Evolutionary conservation across 1,139 yeast genomes (phyloP), one percentile per base, ranked within the genome.

Genomic region (Saccharomycopsis phalli): DNA sequence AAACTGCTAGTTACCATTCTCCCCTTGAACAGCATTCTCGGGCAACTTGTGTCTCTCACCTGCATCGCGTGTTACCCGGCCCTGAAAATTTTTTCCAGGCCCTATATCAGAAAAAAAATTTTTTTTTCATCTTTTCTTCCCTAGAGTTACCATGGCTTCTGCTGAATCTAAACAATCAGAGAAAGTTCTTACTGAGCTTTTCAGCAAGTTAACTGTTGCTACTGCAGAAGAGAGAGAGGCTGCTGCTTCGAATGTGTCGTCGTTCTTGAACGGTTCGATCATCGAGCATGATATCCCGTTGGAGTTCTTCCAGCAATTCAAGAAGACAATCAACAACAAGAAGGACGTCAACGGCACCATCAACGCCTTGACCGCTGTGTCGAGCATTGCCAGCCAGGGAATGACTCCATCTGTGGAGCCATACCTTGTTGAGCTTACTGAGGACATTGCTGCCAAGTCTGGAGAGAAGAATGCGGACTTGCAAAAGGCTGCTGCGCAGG

Each of bases 281-380:
- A 91, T 88, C 65, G 98, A 91, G 73, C 97, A 91, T 69, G 97
- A 88, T 69, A 94, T 88, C 54, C 98, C 99, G 58, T 79, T 72
- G 60, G 79, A 77, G 62, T 87, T 88, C 75, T 84, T 88, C 65
- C 65, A 64, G 49, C 78, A 81, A 62, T 76, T 91, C 63, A 71
- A 73, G 65, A 74, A 74, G 58, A 80, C 93, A 56, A 69, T 88
- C 59, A 69, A 71, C 63, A 74, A 77, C 76, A 82, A 82, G 77
- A 87, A 88, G 75, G 73, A 73, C 57, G 66, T 74, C 49, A 60
- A 61, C 42, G 68, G 68, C 54, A 69, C 80, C 53, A 65, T 74
- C 55, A 82, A 86, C 63, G 95, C 94, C 58, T 74, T 91, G 59
- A 79, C 71, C 57, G 95, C 95, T 50, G 73, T 83, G 62, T 55